Evolutionary conservation across 768 basidiomycete genomes (phyloP).

Genomic region (Inosperma sp.): DNA sequence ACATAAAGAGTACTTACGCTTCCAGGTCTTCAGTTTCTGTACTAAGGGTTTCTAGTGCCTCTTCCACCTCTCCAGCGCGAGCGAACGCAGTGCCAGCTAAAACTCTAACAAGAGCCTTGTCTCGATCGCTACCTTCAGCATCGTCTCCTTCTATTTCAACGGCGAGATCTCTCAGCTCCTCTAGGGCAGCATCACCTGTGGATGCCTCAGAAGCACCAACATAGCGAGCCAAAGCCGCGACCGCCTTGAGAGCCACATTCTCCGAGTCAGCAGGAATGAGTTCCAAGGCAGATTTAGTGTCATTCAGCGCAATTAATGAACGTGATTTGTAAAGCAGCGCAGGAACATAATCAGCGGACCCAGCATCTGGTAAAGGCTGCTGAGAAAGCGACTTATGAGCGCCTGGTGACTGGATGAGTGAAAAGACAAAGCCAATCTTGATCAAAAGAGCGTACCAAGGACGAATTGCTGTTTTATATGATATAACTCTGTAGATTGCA

Average conservation of each 20-base stretch:
- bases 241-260: conserved; percentile 65
- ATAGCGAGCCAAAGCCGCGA: conserved; percentile 69
- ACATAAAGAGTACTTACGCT: conserved; percentile 65
- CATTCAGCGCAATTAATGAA: conserved; percentile 65
- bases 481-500: conserved; percentile 34
- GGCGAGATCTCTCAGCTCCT: conserved; percentile 78
- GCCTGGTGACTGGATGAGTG: conserved; percentile 33
- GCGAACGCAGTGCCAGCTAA: conserved; percentile 86
- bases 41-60: conserved; percentile 85
- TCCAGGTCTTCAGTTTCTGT: conserved; percentile 76
- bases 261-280: conserved; percentile 56
- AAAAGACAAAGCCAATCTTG: background rate
- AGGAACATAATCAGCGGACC: conserved; percentile 59
- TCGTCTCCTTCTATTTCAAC: conserved; percentile 83
- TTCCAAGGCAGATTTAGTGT: conserved; percentile 51
- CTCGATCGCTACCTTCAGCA: conserved; percentile 57
- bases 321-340: conserved; percentile 76
- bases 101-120: conserved; percentile 71
- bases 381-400: conserved; percentile 63
- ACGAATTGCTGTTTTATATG: conserved; percentile 57
- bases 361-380: conserved; percentile 51
- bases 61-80: conserved; percentile 80
- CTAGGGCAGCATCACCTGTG: conserved; percentile 58
- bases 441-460: conserved; percentile 45
- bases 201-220: conserved; percentile 41